Evolutionary conservation across 108 stramenopile species (phyloP), one percentile per base, ranked within the genome.

Genomic region (Pseudonitzschia delicatissima): DNA sequence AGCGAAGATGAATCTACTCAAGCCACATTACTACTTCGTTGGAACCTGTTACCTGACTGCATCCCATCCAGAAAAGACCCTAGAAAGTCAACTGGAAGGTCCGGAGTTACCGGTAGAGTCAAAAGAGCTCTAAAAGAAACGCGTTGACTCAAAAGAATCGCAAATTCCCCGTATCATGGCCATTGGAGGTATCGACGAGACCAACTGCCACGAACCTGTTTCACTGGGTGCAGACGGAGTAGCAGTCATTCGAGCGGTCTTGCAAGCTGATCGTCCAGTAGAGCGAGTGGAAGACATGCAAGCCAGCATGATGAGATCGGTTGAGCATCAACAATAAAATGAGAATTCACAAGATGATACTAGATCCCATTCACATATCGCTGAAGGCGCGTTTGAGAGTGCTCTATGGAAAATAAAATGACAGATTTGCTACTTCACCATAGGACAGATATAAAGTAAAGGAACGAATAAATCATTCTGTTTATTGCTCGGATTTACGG

Each of bases 101-200:
- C 91, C 87, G 4, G 50, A 32, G 4, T 76, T 92, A 21, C 91
- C 91, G 18, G 87, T 1, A 42, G 31, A 25, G 74, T 92, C 25
- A 69, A 63, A 23, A 45, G 68, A 9, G 58, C 63, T 17, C 49
- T 87, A 39, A 39, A 11, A 39, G 8, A 6, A 39, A 27, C 6
- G n/a, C 26, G 15, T 27, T 36, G n/a, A n/a, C n/a, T n/a, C n/a
- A n/a, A n/a, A n/a, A n/a, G n/a, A n/a, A n/a, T n/a, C n/a, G n/a
- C n/a, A 25, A 21, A 36, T n/a, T 82, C 87, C 11, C 52, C 63
- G 53, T 12, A 65, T 92, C 55, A 75, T 92, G 45, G 91, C 85
- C 13, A 87, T 92, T 68, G 91, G 91, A 23, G 91, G 91, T 5
- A 87, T 92, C 62, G 79, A 92, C 63, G 73, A 70, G 45, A 62